Evolutionary conservation across 1,284 basidiomycete genomes (phyloP).

Genomic region (Peniophora sp.): DNA sequence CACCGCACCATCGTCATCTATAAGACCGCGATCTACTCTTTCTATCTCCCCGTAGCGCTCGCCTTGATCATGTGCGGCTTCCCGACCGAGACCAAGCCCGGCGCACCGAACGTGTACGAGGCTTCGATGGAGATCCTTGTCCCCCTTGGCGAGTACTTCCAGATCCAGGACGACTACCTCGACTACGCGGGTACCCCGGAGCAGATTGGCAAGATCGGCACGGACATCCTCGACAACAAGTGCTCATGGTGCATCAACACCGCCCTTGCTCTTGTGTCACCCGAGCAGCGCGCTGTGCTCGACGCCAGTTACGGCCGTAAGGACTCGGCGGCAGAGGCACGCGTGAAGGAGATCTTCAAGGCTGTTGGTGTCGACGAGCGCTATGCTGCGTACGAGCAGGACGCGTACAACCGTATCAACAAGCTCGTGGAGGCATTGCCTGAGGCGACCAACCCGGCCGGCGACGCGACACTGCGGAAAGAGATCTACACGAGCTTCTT

Average conservation of each 20-base stretch:
- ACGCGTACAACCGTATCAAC: constrained; percentile 61
- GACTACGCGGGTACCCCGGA: constrained; percentile 90
- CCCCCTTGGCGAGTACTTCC: constrained; percentile 97
- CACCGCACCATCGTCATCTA: constrained; percentile 93
- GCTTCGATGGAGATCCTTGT: constrained; percentile 81
- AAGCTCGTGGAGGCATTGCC: constrained; percentile 64
- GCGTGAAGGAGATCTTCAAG: constrained; percentile 75
- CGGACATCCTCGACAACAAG: constrained; percentile 98
- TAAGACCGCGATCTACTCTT: constrained; percentile 98
- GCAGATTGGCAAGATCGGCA: constrained; percentile 94
- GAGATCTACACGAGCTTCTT: constrained; percentile 84
- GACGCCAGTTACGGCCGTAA: constrained; percentile 89
- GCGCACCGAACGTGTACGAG: constrained; percentile 59
- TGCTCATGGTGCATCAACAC: constrained; percentile 97
- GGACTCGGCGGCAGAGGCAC: constrained; percentile 49
- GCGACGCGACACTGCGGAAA: constrained; percentile 56
- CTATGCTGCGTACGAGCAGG: constrained; percentile 78
- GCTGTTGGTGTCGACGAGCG: constrained; percentile 62
- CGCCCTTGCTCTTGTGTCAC: constrained; percentile 58
- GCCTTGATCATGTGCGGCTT: constrained; percentile 82
- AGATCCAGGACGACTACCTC: constrained; percentile 97
- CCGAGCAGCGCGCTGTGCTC: constrained; percentile 49
- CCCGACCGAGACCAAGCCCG: constrained; percentile 38
- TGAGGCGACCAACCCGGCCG: constrained; percentile 30
- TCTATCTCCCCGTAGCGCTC: constrained; percentile 96